Evolutionary conservation across 2,329 filamentous ascomycete genomes (phyloP).

Genomic region (Scytalidium sp.): DNA sequence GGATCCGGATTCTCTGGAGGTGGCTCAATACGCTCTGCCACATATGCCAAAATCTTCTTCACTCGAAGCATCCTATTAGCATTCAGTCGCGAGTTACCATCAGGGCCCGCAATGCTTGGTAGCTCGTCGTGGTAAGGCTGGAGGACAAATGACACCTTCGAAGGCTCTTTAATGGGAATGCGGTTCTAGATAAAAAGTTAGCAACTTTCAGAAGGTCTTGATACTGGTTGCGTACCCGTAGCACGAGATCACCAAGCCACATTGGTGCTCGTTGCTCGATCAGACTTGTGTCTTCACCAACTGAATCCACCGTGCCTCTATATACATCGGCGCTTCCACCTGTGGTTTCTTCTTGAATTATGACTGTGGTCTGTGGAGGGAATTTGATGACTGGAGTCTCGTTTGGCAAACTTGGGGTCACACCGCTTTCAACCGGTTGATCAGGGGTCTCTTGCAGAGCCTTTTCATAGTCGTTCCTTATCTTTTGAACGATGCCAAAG

Average conservation of each 20-base stretch:
- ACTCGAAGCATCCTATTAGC: slow-evolving; percentile 95
- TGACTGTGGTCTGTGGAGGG: slow-evolving; percentile 63
- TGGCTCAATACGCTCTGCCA: slow-evolving; percentile 86
- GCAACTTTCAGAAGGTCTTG: background rate
- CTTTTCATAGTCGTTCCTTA: slow-evolving; percentile 71
- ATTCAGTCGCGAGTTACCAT: slow-evolving; percentile 86
- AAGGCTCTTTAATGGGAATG: slow-evolving; percentile 81
- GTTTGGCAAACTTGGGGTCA: slow-evolving; percentile 66
- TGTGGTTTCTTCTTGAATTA: slow-evolving; percentile 66
- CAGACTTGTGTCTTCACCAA: slow-evolving; percentile 73
- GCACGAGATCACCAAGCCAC: slow-evolving; percentile 87
- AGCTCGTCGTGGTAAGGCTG: slow-evolving; percentile 75
- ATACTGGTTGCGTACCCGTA: slow-evolving; percentile 49
- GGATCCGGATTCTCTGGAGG: slow-evolving; percentile 56
- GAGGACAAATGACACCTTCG: slow-evolving; percentile 93
- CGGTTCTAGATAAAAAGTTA: slow-evolving; percentile 59
- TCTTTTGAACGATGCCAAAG: slow-evolving; percentile 67
- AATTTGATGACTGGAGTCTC: slow-evolving; percentile 77
- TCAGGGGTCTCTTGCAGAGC: slow-evolving; percentile 54
- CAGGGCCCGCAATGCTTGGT: slow-evolving; percentile 69
- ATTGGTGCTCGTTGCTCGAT: slow-evolving; percentile 85
- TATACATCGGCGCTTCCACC: slow-evolving; percentile 82
- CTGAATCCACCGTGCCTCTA: slow-evolving; percentile 76
- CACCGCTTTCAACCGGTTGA: slow-evolving; percentile 54
- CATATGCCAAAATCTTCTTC: slow-evolving; percentile 89